These are phyloP conservation scores for Candida boleticola DNA, from an alignment of 805 yeast genomes.

Conservation along the genomic window DNA sequence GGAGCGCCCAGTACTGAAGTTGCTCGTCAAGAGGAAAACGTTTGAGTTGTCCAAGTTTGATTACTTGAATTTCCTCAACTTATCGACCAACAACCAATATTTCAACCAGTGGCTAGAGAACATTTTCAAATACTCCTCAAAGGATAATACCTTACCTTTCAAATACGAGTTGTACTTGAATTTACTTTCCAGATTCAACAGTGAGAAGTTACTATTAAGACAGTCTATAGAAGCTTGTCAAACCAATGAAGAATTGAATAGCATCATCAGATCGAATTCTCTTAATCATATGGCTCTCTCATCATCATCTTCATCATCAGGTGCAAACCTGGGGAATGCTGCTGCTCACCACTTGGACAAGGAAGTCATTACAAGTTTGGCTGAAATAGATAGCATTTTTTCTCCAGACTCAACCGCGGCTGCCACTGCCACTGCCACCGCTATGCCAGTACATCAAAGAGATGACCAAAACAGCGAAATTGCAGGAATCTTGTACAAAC, in stretches of 20 bases:
- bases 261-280: slow-evolving; percentile 24
- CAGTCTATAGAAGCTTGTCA: slow-evolving; percentile 40
- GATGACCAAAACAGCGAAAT: slow-evolving; percentile 30
- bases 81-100: slow-evolving; percentile 38
- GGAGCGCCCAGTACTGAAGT: slow-evolving; percentile 41
- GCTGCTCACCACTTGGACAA: no score
- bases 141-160: slow-evolving; percentile 6
- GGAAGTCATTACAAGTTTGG: neutral
- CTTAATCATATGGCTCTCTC: slow-evolving; percentile 1
- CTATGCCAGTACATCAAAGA: neutral
- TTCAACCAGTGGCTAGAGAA: slow-evolving; percentile 36
- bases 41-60: slow-evolving; percentile 47
- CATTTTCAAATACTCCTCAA: slow-evolving; percentile 23
- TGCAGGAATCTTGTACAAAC: slow-evolving; percentile 53
- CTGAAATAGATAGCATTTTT: slow-evolving; percentile 26
- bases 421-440: neutral
- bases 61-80: slow-evolving; percentile 41
- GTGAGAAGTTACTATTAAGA: slow-evolving; percentile 39
- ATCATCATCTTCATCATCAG: slow-evolving; percentile 12
- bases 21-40: slow-evolving; percentile 30
- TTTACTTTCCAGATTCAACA: slow-evolving; percentile 36
- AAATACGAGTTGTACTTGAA: slow-evolving; percentile 31
- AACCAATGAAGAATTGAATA: slow-evolving; percentile 39
- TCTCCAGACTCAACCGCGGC: slow-evolving; percentile 8
- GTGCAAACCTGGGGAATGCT: slow-evolving; percentile 10